Conservation (phyloP, 2,329 filamentous ascomycete species). For the Curvularia spicifera region DNA sequence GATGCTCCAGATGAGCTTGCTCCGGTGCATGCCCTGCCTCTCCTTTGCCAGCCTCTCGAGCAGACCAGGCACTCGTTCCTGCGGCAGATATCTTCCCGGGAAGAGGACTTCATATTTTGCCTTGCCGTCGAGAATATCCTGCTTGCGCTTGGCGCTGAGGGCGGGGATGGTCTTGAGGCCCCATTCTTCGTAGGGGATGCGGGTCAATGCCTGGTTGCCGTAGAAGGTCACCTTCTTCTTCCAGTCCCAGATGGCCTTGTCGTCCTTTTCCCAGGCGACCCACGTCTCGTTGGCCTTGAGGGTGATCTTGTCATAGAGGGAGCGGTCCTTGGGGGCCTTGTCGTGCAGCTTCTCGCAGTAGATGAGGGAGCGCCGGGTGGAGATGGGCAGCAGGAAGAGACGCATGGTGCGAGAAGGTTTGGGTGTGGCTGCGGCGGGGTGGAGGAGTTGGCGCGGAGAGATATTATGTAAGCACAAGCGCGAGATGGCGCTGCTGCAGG, state of each 20-base stretch:
- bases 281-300: slow-evolving; percentile 77
- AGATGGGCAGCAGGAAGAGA: slow-evolving; percentile 91
- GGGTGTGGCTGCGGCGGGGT: background rate
- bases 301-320: slow-evolving; percentile 72
- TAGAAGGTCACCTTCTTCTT: slow-evolving; percentile 85
- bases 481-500: slow-evolving; percentile 25
- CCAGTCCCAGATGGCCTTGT: slow-evolving; percentile 70
- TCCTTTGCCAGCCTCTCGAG: slow-evolving; percentile 77
- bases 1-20: slow-evolving; percentile 76
- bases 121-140: slow-evolving; percentile 67
- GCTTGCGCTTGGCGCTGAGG: slow-evolving; percentile 69
- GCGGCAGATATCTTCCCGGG: slow-evolving; percentile 72
- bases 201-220: slow-evolving; percentile 82
- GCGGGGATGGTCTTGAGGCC: slow-evolving; percentile 92
- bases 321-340: slow-evolving; percentile 56
- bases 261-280: slow-evolving; percentile 85
- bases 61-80: slow-evolving; percentile 68
- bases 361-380: slow-evolving; percentile 86
- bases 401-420: slow-evolving; percentile 67
- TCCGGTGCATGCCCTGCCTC: slow-evolving; percentile 77
- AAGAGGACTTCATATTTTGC: slow-evolving; percentile 77
- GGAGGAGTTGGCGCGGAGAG: background rate
- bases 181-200: slow-evolving; percentile 98
- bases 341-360: slow-evolving; percentile 81
- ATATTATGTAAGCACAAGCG: background rate